Evolutionary conservation across 1,284 basidiomycete genomes (phyloP).

Genomic region (Flammula alnicola): DNA sequence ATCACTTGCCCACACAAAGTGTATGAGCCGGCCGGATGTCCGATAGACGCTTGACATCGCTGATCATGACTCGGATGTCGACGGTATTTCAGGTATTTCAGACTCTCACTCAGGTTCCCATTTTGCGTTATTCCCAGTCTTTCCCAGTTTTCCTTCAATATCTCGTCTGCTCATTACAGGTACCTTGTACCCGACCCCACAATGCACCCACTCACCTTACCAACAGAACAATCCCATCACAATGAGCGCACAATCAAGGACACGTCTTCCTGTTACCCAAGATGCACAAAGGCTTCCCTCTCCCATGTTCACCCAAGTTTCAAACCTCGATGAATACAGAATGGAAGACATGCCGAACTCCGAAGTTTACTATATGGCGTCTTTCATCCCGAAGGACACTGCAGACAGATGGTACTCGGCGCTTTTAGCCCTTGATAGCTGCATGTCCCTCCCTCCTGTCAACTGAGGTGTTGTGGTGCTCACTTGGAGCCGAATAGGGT

Average conservation of each 20-base stretch:
- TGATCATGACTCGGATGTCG: too few species aligned
- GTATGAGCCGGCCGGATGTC: too few species aligned
- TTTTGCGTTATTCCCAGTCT: too few species aligned
- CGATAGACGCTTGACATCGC: too few species aligned
- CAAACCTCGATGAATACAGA: conserved; percentile 12
- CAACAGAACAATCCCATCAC: too few species aligned
- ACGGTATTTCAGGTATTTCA: too few species aligned
- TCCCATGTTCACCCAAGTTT: conserved; percentile 11
- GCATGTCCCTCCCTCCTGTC: conserved; percentile 15
- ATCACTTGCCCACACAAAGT: too few species aligned
- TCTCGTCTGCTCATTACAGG: too few species aligned
- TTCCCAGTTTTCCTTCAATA: too few species aligned
- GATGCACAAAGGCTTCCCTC: neutral
- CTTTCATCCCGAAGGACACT: conserved; percentile 22
- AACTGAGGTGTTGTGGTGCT: neutral
- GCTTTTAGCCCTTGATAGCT: conserved; percentile 26
- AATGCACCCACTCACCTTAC: too few species aligned
- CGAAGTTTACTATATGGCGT: conserved; percentile 31
- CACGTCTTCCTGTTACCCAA: neutral
- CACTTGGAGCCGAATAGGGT: conserved; percentile 22
- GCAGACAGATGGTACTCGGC: conserved; percentile 26
- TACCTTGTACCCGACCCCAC: too few species aligned
- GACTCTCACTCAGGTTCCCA: too few species aligned
- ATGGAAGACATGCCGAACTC: conserved; percentile 28
- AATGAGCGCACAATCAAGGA: neutral